Evolutionary conservation across 345 rosid species (phyloP).

Genomic region (Moricandia arvensis): DNA sequence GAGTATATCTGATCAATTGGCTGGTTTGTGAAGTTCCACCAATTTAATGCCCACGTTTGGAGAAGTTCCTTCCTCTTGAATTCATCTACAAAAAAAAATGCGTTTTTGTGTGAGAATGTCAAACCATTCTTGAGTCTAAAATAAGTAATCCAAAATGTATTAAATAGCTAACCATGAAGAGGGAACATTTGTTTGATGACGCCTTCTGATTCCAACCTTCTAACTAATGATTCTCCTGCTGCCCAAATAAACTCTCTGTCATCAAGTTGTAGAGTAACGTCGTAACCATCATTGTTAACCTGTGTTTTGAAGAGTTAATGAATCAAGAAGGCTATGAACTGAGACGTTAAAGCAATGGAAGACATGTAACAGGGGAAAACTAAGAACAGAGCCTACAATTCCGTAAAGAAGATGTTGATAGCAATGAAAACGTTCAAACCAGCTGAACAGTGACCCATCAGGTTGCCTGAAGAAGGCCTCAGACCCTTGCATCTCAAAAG

Average conservation of each 20-base stretch:
- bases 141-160: conserved; percentile 11
- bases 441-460: conserved; percentile 83
- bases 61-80: conserved; percentile 67
- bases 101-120: neutral
- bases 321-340: conserved; percentile 11
- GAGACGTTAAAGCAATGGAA: neutral
- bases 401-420: conserved; percentile 62
- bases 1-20: conserved; percentile 84
- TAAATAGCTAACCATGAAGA: conserved; percentile 66
- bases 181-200: conserved; percentile 77
- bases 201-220: conserved; percentile 62
- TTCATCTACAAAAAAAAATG: conserved; percentile 54
- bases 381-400: conserved; percentile 50
- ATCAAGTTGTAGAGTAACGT: conserved; percentile 43
- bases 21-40: conserved; percentile 70
- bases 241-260: conserved; percentile 59
- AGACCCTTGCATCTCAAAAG: conserved; percentile 76
- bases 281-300: conserved; percentile 50
- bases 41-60: conserved; percentile 73
- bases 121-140: conserved; percentile 23
- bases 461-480: conserved; percentile 76
- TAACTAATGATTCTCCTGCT: conserved; percentile 65
- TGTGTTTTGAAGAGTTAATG: conserved; percentile 34
- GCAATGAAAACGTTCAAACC: conserved; percentile 88
- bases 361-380: neutral